Evolutionary conservation across 192 early-diverging fungal species (phyloP).

Genomic region (Pilobolus umbonatus): DNA sequence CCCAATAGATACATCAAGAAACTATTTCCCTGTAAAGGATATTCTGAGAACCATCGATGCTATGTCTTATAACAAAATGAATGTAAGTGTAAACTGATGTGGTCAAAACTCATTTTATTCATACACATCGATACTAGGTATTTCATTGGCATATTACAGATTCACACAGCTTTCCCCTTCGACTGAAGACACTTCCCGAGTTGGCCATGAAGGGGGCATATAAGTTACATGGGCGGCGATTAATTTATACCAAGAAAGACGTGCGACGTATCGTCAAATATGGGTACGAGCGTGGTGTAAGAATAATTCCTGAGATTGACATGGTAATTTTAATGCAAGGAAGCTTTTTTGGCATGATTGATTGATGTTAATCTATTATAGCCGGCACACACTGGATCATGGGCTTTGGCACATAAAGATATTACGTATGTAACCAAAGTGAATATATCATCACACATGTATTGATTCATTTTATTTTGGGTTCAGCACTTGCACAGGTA

Average conservation of each 20-base stretch:
- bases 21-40: conserved; percentile 60
- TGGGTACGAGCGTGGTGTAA: conserved; percentile 66
- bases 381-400: conserved; percentile 74
- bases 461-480: not conserved
- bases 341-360: not conserved
- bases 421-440: conserved; percentile 27
- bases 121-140: conserved; percentile 28
- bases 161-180: conserved; percentile 65
- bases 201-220: conserved; percentile 66
- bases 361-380: not conserved
- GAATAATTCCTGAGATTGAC: conserved; percentile 91
- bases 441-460: not conserved
- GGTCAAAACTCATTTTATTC: not conserved
- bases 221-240: conserved; percentile 35
- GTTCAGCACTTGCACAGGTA: conserved; percentile 27
- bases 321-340: conserved; percentile 39
- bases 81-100: conserved; percentile 39
- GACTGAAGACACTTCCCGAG: conserved; percentile 54
- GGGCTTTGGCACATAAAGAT: conserved; percentile 21
- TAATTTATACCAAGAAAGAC: conserved; percentile 73
- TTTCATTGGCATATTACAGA: conserved; percentile 81
- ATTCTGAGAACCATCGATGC: conserved; percentile 69
- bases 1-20: conserved; percentile 58
- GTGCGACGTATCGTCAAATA: conserved; percentile 69
- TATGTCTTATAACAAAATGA: conserved; percentile 80